Evolutionary conservation across 305 asterid genomes (phyloP).

Genomic region (Fraxinus angustifolia): DNA sequence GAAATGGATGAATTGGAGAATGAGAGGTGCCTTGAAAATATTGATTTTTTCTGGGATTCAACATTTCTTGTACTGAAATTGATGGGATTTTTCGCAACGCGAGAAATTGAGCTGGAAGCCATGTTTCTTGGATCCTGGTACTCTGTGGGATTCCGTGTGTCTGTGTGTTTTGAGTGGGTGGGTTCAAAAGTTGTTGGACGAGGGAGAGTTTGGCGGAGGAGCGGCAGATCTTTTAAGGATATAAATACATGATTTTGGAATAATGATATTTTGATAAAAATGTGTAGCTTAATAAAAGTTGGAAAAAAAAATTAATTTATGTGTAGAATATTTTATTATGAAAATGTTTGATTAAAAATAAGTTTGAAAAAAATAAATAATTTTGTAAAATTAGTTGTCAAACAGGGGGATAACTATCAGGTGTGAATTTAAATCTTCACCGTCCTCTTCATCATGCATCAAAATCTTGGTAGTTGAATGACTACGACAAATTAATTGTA

Average conservation of each 20-base stretch:
- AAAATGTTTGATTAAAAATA: not conserved
- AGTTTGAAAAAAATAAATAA: no score
- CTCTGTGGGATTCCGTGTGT: not conserved
- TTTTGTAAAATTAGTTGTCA: not conserved
- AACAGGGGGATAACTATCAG: not conserved
- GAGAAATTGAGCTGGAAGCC: not conserved
- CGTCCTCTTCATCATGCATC: not conserved
- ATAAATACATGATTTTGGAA: not conserved
- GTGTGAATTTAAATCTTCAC: not conserved
- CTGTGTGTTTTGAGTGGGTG: not conserved
- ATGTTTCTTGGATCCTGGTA: not conserved
- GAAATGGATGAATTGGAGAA: not conserved
- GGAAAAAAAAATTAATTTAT: no score
- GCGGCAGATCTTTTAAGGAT: not conserved
- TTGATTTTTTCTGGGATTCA: not conserved
- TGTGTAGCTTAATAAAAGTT: not conserved
- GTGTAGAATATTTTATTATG: not conserved
- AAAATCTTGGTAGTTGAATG: not conserved
- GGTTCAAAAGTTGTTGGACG: not conserved
- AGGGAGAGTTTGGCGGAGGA: not conserved
- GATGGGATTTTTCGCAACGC: not conserved
- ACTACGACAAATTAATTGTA: not conserved
- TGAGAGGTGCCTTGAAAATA: not conserved
- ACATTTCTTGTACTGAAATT: not conserved
- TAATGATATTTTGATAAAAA: not conserved